Base-by-base conservation (phyloP, 208 protist species). In the Trypanosoma rangeli region DNA sequence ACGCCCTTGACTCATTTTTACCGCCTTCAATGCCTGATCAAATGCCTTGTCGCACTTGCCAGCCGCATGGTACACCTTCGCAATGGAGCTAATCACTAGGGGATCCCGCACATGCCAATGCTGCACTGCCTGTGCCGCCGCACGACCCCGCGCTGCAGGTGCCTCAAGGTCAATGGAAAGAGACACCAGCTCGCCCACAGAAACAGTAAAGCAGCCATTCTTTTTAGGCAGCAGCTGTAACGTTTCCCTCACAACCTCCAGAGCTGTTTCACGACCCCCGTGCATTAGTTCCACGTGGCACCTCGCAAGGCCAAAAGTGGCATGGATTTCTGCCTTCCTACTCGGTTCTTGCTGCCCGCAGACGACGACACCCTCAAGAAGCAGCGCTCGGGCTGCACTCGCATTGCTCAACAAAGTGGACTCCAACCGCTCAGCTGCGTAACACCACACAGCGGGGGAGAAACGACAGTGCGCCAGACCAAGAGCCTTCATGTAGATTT, bases 191-290 rank as follows among this genome's bases (percentile, higher is more conserved):
- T 92, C 84, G 5, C 78, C 85, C 10, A 87, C 73, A 0, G 78
- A 63, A 16, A 70, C 55, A 3, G 80, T 74, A 52, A 91, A 82
- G 58, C 56, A 64, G 26, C 88, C 88, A 26, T 90, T 80, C 16
- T 76, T 86, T 71, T 94, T 94, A 8, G 88, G 88, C 3, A 92
- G 79, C 57, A 55, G 55, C 65, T 87, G 84, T 39, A 94, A 48
- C 42, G 76, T 76, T 72, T 94, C 84, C 31, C 74, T 66, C 46
- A 85, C 86, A 20, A 82, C 78, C 60, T 92, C 89, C 62, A 90
- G 75, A 5, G 88, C 88, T 31, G 79, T 60, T 64, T 72, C 67
- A 48, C 70, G 53, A 35, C 82, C 77, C 46, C 66, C 53, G 58
- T 83, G 76, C 53, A 26, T 64, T 62, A 72, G 53, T 76, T 89